Evolutionary conservation across 2,329 filamentous ascomycete genomes (phyloP).

Genomic region (Didymella segeticola): DNA sequence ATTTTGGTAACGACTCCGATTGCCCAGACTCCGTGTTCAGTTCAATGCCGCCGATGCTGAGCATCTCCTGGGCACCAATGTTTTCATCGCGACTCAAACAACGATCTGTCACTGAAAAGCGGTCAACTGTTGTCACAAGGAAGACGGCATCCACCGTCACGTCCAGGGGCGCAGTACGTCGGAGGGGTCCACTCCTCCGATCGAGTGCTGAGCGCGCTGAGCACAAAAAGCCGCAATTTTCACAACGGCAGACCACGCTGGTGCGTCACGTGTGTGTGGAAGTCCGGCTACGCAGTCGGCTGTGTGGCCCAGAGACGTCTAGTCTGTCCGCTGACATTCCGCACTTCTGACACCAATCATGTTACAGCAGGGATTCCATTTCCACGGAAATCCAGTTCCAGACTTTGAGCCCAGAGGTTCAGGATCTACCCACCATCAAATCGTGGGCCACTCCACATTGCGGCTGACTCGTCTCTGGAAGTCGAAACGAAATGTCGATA

Average conservation of each 20-base stretch:
- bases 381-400: slow-evolving; percentile 34
- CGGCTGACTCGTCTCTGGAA: slow-evolving; percentile 18
- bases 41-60: slow-evolving; percentile 4
- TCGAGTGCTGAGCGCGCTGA: slow-evolving; percentile 6
- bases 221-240: slow-evolving; percentile 28
- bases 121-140: slow-evolving; percentile 3
- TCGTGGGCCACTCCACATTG: slow-evolving; percentile 19
- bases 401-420: slow-evolving; percentile 4
- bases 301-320: slow-evolving; percentile 30
- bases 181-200: slow-evolving; percentile 33
- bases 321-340: slow-evolving; percentile 26
- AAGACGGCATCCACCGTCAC: slow-evolving; percentile 10
- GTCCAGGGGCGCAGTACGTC: slow-evolving; percentile 20
- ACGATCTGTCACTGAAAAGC: background rate
- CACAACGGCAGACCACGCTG: slow-evolving; percentile 16
- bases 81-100: background rate
- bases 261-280: slow-evolving; percentile 30
- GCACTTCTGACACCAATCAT: slow-evolving; percentile 33
- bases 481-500: background rate
- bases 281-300: slow-evolving; percentile 30
- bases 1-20: slow-evolving; percentile 5
- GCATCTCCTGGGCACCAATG: slow-evolving; percentile 1
- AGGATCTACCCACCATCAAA: slow-evolving; percentile 15
- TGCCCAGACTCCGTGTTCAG: slow-evolving; percentile 3
- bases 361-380: slow-evolving; percentile 34